Evolutionary conservation across 352 stramenopile genomes (phyloP), one percentile per base, ranked within the genome.

Genomic region (Globisporangium cystogenes): DNA sequence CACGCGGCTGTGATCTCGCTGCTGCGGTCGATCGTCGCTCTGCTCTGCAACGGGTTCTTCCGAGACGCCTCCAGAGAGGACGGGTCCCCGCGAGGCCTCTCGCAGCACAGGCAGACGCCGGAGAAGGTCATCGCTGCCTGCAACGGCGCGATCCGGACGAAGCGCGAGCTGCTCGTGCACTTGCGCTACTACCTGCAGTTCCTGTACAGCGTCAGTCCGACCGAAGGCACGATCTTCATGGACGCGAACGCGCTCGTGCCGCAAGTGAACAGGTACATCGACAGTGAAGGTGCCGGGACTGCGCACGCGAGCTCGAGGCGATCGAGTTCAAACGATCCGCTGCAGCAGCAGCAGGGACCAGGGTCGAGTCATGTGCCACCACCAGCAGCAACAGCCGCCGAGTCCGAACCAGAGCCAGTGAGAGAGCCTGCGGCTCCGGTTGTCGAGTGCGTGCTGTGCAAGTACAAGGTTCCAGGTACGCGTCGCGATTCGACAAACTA

Each of bases 131-230:
- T 87, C 36, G 55, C 72, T 31, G 51, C 58, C 20, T 79, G 75
- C 42, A 60, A 72, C 24, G 76, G 76, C 42, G 62, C 56, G 2
- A 82, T 88, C 42, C 65, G 65, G 4, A 77, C 72, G 10, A 79
- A 81, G 35, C 73, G 62, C 59, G 59, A 63, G 6, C 56, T 92
- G 42, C 47, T 90, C 0, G 69, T 78, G 0, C 79, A 87, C 53
- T 8, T 90, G 8, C 64, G 76, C 33, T 92, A 92, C 57, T 86
- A 86, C 64, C 45, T 92, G n/a, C 59, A 82, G 51, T 92, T 88
- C 41, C 53, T 90, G 15, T 72, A 85, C 41, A 68, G 64, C 16
- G 79, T 89, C 4, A 93, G 79, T 59, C 82, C 82, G 2, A 86
- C 77, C 0, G 82, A 90, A 65, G 79, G 76, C 7, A 71, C 67